Evolutionary conservation across 768 basidiomycete species (phyloP).

Genomic region (Collybia nuda): DNA sequence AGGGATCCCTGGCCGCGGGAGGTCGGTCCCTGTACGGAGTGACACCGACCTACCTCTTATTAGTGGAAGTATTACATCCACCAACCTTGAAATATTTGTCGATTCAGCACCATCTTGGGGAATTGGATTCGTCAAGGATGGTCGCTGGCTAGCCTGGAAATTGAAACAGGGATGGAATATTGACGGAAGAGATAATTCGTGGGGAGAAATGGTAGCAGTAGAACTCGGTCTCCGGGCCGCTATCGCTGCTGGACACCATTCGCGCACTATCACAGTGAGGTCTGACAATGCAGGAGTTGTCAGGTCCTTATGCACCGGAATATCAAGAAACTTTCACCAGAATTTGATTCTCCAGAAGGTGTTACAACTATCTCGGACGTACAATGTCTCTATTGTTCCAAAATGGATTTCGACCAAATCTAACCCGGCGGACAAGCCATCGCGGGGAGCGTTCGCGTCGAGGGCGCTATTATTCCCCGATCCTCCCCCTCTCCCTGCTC

Average conservation of each 20-base stretch:
- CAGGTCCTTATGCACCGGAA: constrained; percentile 23
- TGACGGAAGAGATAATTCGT: constrained; percentile 33
- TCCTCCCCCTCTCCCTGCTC: constrained; percentile 5
- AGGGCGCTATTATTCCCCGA: constrained; percentile 6
- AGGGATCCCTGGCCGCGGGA: background rate
- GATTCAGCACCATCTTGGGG: constrained; percentile 40
- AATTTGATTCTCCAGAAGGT: constrained; percentile 27
- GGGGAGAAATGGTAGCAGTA: constrained; percentile 45
- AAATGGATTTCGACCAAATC: constrained; percentile 21
- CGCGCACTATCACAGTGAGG: constrained; percentile 25
- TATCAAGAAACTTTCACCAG: constrained; percentile 21
- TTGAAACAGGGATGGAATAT: constrained; percentile 27
- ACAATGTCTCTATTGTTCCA: constrained; percentile 21
- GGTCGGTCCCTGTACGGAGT: background rate
- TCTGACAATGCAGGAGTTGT: constrained; percentile 45
- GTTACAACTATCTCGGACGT: constrained; percentile 15
- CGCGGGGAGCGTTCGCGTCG: constrained; percentile 12
- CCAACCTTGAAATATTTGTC: constrained; percentile 28
- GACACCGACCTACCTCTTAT: background rate
- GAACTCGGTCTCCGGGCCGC: constrained; percentile 37
- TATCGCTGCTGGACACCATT: constrained; percentile 17
- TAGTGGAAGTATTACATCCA: constrained; percentile 9
- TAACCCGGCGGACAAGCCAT: constrained; percentile 14
- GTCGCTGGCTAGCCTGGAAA: constrained; percentile 39
- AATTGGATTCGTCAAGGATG: constrained; percentile 35